Percentiles rank a stretch among this genome's conserved stretches.
Conservation (phyloP, 2,329 filamentous ascomycete genomes). For the Pseudogymnoascus sp. region DNA sequence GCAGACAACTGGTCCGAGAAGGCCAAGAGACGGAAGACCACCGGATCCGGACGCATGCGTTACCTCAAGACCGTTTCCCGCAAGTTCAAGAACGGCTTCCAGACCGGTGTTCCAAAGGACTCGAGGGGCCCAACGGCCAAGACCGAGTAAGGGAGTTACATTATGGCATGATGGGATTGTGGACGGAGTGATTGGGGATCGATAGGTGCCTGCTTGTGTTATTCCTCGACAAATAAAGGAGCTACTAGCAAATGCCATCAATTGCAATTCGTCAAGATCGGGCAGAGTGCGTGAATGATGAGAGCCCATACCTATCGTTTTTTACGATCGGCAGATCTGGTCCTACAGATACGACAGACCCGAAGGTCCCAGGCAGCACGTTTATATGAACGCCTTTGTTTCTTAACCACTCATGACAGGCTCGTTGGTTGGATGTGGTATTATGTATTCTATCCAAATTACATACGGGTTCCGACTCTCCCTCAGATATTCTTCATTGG, state of each 20-base stretch:
- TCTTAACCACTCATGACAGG: neutral
- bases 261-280: slow-evolving; percentile 20
- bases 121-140: slow-evolving; percentile 54
- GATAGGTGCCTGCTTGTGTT: slow-evolving; percentile 25
- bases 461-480: neutral
- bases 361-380: neutral
- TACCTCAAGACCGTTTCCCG: slow-evolving; percentile 89
- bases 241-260: slow-evolving; percentile 29
- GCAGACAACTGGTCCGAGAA: slow-evolving; percentile 99
- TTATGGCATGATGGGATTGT: slow-evolving; percentile 26
- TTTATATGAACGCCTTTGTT: neutral
- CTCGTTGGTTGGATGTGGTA: slow-evolving; percentile 1
- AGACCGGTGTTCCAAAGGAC: slow-evolving; percentile 78
- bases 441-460: slow-evolving; percentile 9
- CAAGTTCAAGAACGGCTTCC: slow-evolving; percentile 98
- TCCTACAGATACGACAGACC: neutral
- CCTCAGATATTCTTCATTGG: slow-evolving; percentile 36
- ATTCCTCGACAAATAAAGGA: slow-evolving; percentile 24
- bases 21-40: slow-evolving; percentile 99
- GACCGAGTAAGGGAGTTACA: slow-evolving; percentile 33
- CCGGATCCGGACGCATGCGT: slow-evolving; percentile 91
- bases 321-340: neutral
- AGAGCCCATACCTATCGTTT: neutral
- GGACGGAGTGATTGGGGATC: slow-evolving; percentile 29
- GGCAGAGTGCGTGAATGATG: slow-evolving; percentile 6